A percentile compares a stretch with the other conserved stretches of the same genome.
phyloP scores from a whole-genome alignment of 2,329 filamentous ascomycete species.

The Colletotrichum sp. region DNA sequence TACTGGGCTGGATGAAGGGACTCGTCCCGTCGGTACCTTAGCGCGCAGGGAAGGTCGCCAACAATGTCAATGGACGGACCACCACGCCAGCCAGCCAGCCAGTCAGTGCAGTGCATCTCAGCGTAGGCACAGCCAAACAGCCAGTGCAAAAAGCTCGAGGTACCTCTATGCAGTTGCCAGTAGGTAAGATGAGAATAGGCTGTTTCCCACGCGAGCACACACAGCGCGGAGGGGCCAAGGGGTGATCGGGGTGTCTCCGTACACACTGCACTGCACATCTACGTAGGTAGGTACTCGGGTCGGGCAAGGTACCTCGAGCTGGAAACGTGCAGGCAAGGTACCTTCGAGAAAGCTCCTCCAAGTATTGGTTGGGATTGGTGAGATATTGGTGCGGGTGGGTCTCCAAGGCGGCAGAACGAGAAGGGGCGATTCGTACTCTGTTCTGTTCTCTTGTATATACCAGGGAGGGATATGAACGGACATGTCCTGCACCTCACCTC shows the following conservation, averaged over 20 bases:
- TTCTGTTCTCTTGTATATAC: not conserved
- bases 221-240: slow-evolving; percentile 16
- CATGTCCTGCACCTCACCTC: not conserved
- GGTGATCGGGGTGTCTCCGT: slow-evolving; percentile 3
- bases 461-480: not conserved
- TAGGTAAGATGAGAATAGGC: slow-evolving; percentile 4
- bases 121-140: not conserved
- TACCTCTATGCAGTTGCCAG: not conserved
- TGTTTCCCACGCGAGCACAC: slow-evolving; percentile 18
- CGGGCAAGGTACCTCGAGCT: not conserved
- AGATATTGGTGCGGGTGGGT: slow-evolving; percentile 16
- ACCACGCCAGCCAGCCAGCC: not conserved
- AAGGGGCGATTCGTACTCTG: not conserved
- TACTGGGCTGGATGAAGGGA: slow-evolving; percentile 6
- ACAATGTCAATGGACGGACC: not conserved
- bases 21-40: not conserved
- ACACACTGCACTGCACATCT: not conserved
- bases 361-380: slow-evolving; percentile 14
- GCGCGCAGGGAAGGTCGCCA: not conserved
- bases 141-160: not conserved
- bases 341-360: not conserved
- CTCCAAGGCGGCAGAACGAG: slow-evolving; percentile 6
- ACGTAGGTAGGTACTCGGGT: not conserved
- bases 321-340: not conserved
- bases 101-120: not conserved